Percentiles rank a stretch among this genome's conserved stretches.
Evolutionary conservation across 2,329 filamentous ascomycete genomes (phyloP).

Genomic region (Cordyceps cicadae): DNA sequence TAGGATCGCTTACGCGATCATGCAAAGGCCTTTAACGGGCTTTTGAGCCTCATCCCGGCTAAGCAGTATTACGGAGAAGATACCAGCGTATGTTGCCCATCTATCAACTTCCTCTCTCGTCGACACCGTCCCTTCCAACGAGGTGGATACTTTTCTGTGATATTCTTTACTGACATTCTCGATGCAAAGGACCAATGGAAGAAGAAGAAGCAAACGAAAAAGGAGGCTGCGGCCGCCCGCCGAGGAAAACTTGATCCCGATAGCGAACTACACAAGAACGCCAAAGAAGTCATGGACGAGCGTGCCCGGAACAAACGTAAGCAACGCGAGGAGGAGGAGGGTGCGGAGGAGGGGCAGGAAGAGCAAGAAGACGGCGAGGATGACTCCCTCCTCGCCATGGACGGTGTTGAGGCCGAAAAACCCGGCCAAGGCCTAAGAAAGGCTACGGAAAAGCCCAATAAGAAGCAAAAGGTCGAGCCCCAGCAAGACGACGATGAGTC

Average conservation of each 20-base stretch:
- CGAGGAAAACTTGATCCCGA: conserved; percentile 86
- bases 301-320: conserved; percentile 71
- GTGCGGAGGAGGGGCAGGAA: conserved; percentile 32
- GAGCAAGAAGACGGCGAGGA: conserved; percentile 34
- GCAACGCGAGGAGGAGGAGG: conserved; percentile 43
- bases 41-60: conserved; percentile 80
- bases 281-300: conserved; percentile 89
- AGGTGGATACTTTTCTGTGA: conserved; percentile 1
- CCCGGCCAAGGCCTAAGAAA: conserved; percentile 57
- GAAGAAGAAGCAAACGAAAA: conserved; percentile 91
- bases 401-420: conserved; percentile 50
- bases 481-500: conserved; percentile 18
- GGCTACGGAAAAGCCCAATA: conserved; percentile 38
- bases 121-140: conserved; percentile 3
- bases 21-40: conserved; percentile 73
- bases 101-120: neutral
- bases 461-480: conserved; percentile 42
- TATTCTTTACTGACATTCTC: neutral
- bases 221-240: conserved; percentile 73
- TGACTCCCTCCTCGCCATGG: conserved; percentile 34
- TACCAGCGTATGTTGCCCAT: conserved; percentile 57
- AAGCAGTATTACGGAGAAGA: conserved; percentile 88
- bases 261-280: conserved; percentile 68
- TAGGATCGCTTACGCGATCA: conserved; percentile 51
- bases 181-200: conserved; percentile 75